Percentiles rank a stretch among this genome's conserved stretches.
Conservation (phyloP, 2,329 filamentous ascomycete species). For the Colletotrichum melonis region DNA sequence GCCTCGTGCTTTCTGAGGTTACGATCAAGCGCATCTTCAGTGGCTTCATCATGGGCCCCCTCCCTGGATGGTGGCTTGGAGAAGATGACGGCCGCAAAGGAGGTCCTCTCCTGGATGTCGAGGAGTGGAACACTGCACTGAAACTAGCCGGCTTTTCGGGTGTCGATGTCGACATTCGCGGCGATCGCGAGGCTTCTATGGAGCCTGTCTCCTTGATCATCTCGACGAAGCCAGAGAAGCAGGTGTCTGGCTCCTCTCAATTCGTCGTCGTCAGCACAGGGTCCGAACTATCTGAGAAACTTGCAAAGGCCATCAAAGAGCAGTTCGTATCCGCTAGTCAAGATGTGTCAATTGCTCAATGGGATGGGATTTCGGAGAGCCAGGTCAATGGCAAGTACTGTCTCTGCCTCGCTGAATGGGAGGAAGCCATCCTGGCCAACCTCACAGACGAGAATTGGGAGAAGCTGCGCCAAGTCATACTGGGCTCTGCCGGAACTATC, state of each 20-base stretch:
- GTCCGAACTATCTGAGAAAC: neutral
- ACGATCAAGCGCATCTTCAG: conserved; percentile 39
- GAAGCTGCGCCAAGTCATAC: conserved; percentile 14
- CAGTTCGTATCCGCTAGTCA: neutral
- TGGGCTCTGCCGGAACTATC: conserved; percentile 23
- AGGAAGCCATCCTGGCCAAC: conserved; percentile 3
- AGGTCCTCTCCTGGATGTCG: conserved; percentile 17
- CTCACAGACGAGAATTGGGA: conserved; percentile 24
- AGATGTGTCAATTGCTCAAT: neutral
- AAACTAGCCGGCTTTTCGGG: conserved; percentile 32
- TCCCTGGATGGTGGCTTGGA: conserved; percentile 52
- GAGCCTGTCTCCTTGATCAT: conserved; percentile 30
- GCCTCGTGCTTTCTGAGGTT: conserved; percentile 42
- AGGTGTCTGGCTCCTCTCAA: neutral
- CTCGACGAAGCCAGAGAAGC: conserved; percentile 20
- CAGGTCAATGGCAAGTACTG: conserved; percentile 21
- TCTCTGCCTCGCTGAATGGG: conserved; percentile 21
- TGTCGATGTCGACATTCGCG: conserved; percentile 31
- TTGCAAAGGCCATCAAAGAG: neutral
- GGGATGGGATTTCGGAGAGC: neutral
- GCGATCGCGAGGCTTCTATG: conserved; percentile 24
- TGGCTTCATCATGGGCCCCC: conserved; percentile 45
- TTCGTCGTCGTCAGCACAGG: conserved; percentile 23
- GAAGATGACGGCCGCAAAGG: conserved; percentile 38
- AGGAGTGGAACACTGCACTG: conserved; percentile 28